Conservation (phyloP, 768 basidiomycete species). For the Pleurotus pulmonarius region DNA sequence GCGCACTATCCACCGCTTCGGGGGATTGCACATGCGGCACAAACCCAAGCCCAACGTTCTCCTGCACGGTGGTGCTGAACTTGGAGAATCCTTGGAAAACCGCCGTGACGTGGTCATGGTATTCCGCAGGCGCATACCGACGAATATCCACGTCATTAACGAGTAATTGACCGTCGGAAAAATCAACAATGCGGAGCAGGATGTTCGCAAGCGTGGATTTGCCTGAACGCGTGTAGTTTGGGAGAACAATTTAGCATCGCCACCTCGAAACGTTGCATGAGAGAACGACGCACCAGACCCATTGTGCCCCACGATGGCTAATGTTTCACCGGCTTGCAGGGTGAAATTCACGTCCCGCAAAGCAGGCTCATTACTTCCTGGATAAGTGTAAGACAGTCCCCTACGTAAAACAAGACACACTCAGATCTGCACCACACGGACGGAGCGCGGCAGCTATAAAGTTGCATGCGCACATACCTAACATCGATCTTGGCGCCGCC, state of each 20-base stretch:
- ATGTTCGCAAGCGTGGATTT: slow-evolving; percentile 87
- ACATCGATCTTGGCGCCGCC: slow-evolving; percentile 70
- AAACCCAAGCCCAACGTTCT: slow-evolving; percentile 84
- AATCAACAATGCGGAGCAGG: slow-evolving; percentile 74
- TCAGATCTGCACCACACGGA: slow-evolving; percentile 9
- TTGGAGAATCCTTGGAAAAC: slow-evolving; percentile 87
- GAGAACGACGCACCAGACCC: slow-evolving; percentile 57
- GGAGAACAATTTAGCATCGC: slow-evolving; percentile 4
- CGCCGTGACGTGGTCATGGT: slow-evolving; percentile 72
- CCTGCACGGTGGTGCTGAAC: slow-evolving; percentile 71
- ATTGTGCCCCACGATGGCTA: slow-evolving; percentile 85
- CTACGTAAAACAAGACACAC: slow-evolving; percentile 29
- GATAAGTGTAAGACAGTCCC: slow-evolving; percentile 74
- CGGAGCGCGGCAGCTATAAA: slow-evolving; percentile 2
- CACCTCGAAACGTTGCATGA: not conserved
- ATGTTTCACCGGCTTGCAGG: slow-evolving; percentile 69
- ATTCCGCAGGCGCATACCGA: slow-evolving; percentile 59
- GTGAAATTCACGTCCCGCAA: slow-evolving; percentile 67
- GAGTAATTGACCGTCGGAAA: slow-evolving; percentile 61
- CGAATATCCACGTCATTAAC: slow-evolving; percentile 73
- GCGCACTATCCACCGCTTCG: slow-evolving; percentile 57
- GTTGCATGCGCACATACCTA: slow-evolving; percentile 40
- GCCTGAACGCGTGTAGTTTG: slow-evolving; percentile 36
- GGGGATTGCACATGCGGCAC: slow-evolving; percentile 59
- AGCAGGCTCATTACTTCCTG: slow-evolving; percentile 64